Conservation (phyloP, 2,329 filamentous ascomycete species). For the Epichloe coenophiala region DNA sequence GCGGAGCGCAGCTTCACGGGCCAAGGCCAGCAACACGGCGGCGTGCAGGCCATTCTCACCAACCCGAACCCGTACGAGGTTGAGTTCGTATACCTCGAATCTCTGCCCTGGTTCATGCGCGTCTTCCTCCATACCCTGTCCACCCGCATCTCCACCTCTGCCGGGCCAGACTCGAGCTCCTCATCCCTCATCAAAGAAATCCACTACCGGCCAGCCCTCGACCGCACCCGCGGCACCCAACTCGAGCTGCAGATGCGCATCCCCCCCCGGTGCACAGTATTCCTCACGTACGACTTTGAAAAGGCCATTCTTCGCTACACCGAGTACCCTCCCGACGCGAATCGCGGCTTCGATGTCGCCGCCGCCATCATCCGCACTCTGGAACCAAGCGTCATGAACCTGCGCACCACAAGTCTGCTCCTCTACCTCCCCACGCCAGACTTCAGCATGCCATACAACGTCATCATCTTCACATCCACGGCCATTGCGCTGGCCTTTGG, state of each 20-base stretch:
- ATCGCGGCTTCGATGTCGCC: slow-evolving; percentile 89
- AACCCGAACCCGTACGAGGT: slow-evolving; percentile 70
- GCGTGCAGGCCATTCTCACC: slow-evolving; percentile 75
- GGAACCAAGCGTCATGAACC: slow-evolving; percentile 30
- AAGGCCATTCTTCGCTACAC: slow-evolving; percentile 93
- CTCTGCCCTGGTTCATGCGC: slow-evolving; percentile 94
- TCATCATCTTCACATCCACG: slow-evolving; percentile 95
- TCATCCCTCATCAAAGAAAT: slow-evolving; percentile 57
- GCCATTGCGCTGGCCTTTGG: slow-evolving; percentile 94
- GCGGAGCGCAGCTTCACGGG: slow-evolving; percentile 87
- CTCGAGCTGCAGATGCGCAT: slow-evolving; percentile 74
- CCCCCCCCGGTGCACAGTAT: slow-evolving; percentile 67
- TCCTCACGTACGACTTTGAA: slow-evolving; percentile 90
- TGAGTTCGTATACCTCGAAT: slow-evolving; percentile 87
- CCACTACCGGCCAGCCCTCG: slow-evolving; percentile 83
- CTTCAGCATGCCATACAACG: slow-evolving; percentile 99
- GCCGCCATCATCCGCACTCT: slow-evolving; percentile 79
- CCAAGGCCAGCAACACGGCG: slow-evolving; percentile 84
- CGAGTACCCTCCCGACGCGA: slow-evolving; percentile 94
- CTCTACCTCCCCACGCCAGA: slow-evolving; percentile 91
- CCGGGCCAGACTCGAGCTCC: slow-evolving; percentile 20
- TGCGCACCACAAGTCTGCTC: slow-evolving; percentile 80
- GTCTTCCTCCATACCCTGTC: slow-evolving; percentile 86
- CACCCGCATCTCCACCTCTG: slow-evolving; percentile 43
- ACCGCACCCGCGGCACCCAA: slow-evolving; percentile 78